A percentile compares a stretch with the other conserved stretches of the same genome.
Conservation (phyloP, 129 eudicot genomes). For the Centrapalus pauciflorus region DNA sequence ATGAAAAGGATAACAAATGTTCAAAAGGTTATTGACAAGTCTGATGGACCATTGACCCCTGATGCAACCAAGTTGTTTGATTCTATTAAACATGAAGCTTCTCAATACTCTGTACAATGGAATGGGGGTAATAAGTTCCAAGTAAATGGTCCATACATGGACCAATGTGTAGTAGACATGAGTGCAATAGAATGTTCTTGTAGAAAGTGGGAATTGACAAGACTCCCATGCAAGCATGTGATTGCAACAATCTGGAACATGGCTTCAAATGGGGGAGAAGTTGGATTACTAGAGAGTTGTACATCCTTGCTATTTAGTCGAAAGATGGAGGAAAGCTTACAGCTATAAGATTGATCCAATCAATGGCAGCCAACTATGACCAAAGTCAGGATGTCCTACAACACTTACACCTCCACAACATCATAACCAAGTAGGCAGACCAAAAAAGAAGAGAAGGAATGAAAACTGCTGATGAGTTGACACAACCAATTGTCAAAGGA, state of each 20-base stretch:
- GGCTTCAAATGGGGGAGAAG: not conserved
- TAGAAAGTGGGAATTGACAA: not conserved
- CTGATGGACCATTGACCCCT: no score
- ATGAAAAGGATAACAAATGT: no score
- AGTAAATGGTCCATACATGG: no score
- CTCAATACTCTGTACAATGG: no score
- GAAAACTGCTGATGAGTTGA: no score
- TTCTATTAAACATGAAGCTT: no score
- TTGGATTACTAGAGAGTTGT: not conserved
- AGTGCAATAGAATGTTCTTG: no score
- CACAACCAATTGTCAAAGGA: no score
- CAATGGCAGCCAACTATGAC: not conserved
- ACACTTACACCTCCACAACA: not conserved
- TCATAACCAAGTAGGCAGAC: not conserved
- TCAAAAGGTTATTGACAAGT: no score
- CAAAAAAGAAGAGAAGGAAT: not conserved
- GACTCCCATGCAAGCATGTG: not conserved
- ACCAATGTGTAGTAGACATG: no score
- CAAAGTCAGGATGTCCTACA: not conserved
- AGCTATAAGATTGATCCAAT: not conserved
- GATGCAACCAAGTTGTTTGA: no score
- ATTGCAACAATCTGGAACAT: not conserved
- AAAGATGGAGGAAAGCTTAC: not conserved
- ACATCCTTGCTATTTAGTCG: not conserved
- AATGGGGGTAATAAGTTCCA: no score